Base-by-base conservation (phyloP, 306 rosid genomes). In the Cucumis melo region DNA sequence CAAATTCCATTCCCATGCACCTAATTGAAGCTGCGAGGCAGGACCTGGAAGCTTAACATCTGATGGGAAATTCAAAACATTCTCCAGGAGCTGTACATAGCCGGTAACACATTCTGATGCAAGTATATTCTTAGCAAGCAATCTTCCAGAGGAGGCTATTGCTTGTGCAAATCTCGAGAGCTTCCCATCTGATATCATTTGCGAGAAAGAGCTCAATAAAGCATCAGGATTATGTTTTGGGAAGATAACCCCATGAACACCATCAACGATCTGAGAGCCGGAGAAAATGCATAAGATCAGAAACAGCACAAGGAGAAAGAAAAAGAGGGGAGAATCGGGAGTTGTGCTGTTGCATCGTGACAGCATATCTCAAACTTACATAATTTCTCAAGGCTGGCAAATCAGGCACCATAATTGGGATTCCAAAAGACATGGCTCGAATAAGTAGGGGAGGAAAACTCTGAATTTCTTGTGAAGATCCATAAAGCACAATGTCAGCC, bases 401-500 rank as follows among this genome's bases (percentile, higher is more conserved):
- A 92, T 94, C 99, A 81, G 96, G 97, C 78, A 76, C 90, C 80
- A 94, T 71, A 79, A 94, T 77, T 36, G 99, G 97, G 78, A 92
- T 88, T 75, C 86, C 89, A 84, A 90, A 92, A 70, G 97, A 79
- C 97, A 94, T 91, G 78, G 98, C 92, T 76, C 92, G 91, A 53
- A 88, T 82, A 58, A 92, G 89, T 78, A 94, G 86, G 76, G 96
- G 91, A 64, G 99, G 97, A 88, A 94, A 92, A 73, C 92, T 94
- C 83, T 94, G 99, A 58, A 83, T 83, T 78, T 90, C 93, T 92
- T 94, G 99, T 63, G 90, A 84, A 82, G 97, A 89, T 84, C 93
- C 99, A 66, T 94, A 94, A 58, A 94, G 83, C 79, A 92, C 80
- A 80, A 94, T 88, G 87, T 94, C 99, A 82, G 99, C 96, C 93